A percentile compares a stretch with the other conserved stretches of the same genome.
Evolutionary conservation across 2,329 filamentous ascomycete genomes (phyloP).

Genomic region (Talaromyces sp.): DNA sequence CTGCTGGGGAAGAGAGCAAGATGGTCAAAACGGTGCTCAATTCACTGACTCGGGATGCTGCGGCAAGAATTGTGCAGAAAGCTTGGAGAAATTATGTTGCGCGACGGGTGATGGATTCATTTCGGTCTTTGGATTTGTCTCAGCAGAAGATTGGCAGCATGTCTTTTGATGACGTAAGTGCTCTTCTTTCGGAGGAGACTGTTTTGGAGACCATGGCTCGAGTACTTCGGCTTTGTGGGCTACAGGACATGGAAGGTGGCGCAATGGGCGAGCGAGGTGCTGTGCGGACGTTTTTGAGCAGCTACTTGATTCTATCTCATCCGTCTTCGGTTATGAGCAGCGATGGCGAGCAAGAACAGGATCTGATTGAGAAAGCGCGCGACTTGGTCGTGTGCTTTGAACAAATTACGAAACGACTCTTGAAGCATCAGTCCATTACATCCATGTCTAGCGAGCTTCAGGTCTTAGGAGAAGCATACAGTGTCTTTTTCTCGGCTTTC

Average conservation of each 20-base stretch:
- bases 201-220: constrained; percentile 53
- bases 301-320: constrained; percentile 60
- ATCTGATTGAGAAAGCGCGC: constrained; percentile 58
- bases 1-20: constrained; percentile 44
- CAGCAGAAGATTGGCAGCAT: constrained; percentile 51
- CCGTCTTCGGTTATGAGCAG: constrained; percentile 58
- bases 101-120: constrained; percentile 49
- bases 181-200: constrained; percentile 51
- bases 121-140: constrained; percentile 51
- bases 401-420: constrained; percentile 49
- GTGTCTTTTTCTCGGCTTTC: constrained; percentile 60
- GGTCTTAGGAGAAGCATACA: constrained; percentile 54
- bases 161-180: constrained; percentile 58
- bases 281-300: constrained; percentile 60
- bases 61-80: constrained; percentile 56
- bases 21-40: constrained; percentile 33
- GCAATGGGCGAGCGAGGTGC: constrained; percentile 48
- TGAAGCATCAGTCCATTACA: constrained; percentile 37
- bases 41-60: constrained; percentile 49
- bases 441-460: constrained; percentile 48
- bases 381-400: constrained; percentile 58
- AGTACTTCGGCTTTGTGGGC: constrained; percentile 54
- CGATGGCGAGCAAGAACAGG: constrained; percentile 59
- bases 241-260: constrained; percentile 52
- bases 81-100: constrained; percentile 54